These are phyloP conservation scores for Ogataea glucozyma DNA, from an alignment of 805 yeast species.

Conservation along the genomic window DNA sequence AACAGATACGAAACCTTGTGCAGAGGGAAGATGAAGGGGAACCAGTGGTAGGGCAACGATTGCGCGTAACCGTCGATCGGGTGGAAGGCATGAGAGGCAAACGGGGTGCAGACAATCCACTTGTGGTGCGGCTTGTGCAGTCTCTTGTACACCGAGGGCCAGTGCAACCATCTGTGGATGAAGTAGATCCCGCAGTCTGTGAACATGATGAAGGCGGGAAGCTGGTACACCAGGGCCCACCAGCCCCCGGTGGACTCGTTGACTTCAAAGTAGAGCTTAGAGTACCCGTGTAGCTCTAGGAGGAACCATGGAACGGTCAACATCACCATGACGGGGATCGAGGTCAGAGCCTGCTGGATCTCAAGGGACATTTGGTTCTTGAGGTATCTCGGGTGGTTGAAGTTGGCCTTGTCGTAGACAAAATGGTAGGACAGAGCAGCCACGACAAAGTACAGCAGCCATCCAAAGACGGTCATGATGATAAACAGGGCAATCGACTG, in stretches of 20 bases:
- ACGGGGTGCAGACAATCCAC: conserved; percentile 98
- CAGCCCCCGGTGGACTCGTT: conserved; percentile 67
- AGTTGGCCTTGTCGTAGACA: conserved; percentile 83
- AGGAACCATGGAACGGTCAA: conserved; percentile 91
- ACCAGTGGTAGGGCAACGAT: conserved; percentile 89
- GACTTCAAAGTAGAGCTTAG: conserved; percentile 69
- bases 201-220: conserved; percentile 81
- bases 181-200: conserved; percentile 92
- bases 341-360: conserved; percentile 70
- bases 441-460: conserved; percentile 72
- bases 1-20: conserved; percentile 82
- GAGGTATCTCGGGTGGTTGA: conserved; percentile 94
- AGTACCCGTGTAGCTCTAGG: conserved; percentile 79
- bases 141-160: conserved; percentile 82
- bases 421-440: conserved; percentile 77
- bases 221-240: conserved; percentile 62
- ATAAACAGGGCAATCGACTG: conserved; percentile 66
- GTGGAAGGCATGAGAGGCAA: conserved; percentile 98
- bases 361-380: conserved; percentile 91
- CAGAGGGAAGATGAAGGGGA: conserved; percentile 89
- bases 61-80: conserved; percentile 96
- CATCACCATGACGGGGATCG: conserved; percentile 88
- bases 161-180: conserved; percentile 90
- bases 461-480: conserved; percentile 79
- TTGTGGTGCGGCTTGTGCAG: conserved; percentile 98